These are phyloP conservation scores for Nadsonia commutata DNA, from an alignment of 1,139 yeast genomes.

Conservation along the genomic window DNA sequence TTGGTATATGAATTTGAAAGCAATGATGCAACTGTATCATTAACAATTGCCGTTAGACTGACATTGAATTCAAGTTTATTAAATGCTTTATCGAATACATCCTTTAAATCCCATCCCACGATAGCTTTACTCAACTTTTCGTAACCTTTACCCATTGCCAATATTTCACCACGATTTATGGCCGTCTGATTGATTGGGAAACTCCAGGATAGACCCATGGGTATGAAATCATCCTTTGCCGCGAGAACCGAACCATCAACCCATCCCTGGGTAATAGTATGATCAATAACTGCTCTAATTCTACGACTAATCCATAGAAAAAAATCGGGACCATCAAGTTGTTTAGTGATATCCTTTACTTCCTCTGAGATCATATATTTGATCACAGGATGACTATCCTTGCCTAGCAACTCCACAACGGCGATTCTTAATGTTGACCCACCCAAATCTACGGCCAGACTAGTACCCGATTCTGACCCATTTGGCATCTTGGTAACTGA, in stretches of 20 bases:
- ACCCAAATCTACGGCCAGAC: slow-evolving; percentile 68
- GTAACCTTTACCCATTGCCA: slow-evolving; percentile 90
- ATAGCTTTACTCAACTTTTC: slow-evolving; percentile 39
- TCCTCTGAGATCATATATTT: slow-evolving; percentile 17
- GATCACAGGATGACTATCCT: slow-evolving; percentile 29
- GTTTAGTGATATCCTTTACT: slow-evolving; percentile 14
- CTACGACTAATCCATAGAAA: slow-evolving; percentile 42
- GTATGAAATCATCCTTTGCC: slow-evolving; percentile 6
- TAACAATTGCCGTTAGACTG: slow-evolving; percentile 64
- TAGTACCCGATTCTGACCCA: slow-evolving; percentile 54
- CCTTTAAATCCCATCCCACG: slow-evolving; percentile 62
- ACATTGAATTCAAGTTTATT: slow-evolving; percentile 41
- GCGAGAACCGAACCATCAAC: slow-evolving; percentile 9
- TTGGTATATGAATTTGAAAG: slow-evolving; percentile 58
- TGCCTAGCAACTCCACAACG: slow-evolving; percentile 45
- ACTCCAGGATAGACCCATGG: slow-evolving; percentile 21
- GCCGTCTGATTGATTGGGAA: slow-evolving; percentile 30
- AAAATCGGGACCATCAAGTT: slow-evolving; percentile 39
- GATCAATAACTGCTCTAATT: slow-evolving; percentile 39
- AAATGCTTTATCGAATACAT: slow-evolving; percentile 40
- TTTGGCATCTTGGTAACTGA: slow-evolving; percentile 57
- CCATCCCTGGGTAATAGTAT: slow-evolving; percentile 33
- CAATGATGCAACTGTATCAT: slow-evolving; percentile 80
- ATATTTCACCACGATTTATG: slow-evolving; percentile 50
- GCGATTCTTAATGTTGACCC: slow-evolving; percentile 61